phyloP scores from a whole-genome alignment of 208 protist genomes.

The Wallacemonas sp. region DNA sequence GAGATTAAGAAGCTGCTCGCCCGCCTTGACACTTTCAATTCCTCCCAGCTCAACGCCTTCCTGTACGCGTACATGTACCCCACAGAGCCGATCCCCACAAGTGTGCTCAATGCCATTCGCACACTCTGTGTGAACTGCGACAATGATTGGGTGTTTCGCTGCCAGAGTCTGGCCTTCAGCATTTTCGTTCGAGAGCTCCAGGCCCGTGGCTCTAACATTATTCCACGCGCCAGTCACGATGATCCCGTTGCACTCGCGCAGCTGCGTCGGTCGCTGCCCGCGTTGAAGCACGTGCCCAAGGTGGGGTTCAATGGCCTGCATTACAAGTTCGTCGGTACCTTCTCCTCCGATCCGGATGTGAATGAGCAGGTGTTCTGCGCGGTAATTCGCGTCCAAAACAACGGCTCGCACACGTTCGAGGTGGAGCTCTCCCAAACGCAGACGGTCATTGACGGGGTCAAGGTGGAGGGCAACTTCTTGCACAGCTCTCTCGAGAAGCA shows the following conservation, averaged over 20 bases:
- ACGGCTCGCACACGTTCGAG: conserved; percentile 41
- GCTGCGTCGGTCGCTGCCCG: conserved; percentile 62
- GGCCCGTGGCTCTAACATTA: conserved; percentile 41
- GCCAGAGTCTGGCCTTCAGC: conserved; percentile 70
- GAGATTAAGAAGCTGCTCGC: conserved; percentile 67
- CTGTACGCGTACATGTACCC: conserved; percentile 77
- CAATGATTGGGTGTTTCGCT: conserved; percentile 58
- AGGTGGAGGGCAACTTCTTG: conserved; percentile 51
- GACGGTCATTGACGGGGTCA: conserved; percentile 71
- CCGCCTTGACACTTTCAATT: conserved; percentile 57
- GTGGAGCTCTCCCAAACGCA: conserved; percentile 66
- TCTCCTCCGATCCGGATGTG: conserved; percentile 16
- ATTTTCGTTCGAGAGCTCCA: conserved; percentile 65
- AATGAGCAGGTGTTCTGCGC: conserved; percentile 45
- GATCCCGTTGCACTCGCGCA: conserved; percentile 59
- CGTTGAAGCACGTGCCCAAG: conserved; percentile 55
- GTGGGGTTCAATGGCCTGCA: conserved; percentile 50
- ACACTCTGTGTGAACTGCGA: conserved; percentile 57
- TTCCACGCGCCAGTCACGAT: conserved; percentile 53
- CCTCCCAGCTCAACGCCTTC: conserved; percentile 70
- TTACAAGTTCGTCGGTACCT: conserved; percentile 57
- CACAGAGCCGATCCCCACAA: conserved; percentile 45
- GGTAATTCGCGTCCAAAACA: conserved; percentile 58
- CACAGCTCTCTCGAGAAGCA: conserved; percentile 42
- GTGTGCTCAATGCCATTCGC: conserved; percentile 52